Evolutionary conservation across 192 early-diverging fungal genomes (phyloP).

Genomic region (Rhizophagus sp.): DNA sequence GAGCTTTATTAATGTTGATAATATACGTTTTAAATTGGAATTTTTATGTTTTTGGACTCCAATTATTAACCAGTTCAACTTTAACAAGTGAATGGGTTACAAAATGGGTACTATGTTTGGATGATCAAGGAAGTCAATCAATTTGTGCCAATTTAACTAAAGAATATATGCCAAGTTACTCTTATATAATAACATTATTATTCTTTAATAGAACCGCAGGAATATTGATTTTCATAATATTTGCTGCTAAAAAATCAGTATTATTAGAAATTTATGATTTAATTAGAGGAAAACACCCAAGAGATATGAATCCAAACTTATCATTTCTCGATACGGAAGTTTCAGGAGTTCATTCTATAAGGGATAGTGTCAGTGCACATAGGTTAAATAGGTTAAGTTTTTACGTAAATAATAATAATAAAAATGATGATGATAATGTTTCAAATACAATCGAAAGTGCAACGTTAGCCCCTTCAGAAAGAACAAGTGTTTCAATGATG

Average conservation of each 20-base stretch:
- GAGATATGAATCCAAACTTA: not conserved
- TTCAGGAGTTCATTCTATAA: too few relatives aligned
- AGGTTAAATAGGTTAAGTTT: too few relatives aligned
- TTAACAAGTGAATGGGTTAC: not conserved
- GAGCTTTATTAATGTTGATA: conserved; percentile 13
- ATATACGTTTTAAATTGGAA: conserved; percentile 7
- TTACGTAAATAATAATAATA: too few relatives aligned
- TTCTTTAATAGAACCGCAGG: conserved; percentile 1
- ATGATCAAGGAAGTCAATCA: not conserved
- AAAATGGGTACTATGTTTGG: not conserved
- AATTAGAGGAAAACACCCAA: not conserved
- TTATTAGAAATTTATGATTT: not conserved
- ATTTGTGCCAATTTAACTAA: not conserved
- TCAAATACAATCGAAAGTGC: too few relatives aligned
- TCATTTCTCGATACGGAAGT: not conserved
- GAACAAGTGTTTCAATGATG: too few relatives aligned
- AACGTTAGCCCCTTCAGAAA: too few relatives aligned
- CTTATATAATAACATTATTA: not conserved
- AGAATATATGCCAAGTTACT: not conserved
- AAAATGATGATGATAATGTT: too few relatives aligned
- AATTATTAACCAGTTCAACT: too few relatives aligned
- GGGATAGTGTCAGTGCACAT: too few relatives aligned
- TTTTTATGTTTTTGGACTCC: not conserved
- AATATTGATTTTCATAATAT: conserved; percentile 17
- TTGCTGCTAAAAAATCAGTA: not conserved